Evolutionary conservation across 2,329 filamentous ascomycete species (phyloP).

Genomic region (Dichotomopilus funicola): DNA sequence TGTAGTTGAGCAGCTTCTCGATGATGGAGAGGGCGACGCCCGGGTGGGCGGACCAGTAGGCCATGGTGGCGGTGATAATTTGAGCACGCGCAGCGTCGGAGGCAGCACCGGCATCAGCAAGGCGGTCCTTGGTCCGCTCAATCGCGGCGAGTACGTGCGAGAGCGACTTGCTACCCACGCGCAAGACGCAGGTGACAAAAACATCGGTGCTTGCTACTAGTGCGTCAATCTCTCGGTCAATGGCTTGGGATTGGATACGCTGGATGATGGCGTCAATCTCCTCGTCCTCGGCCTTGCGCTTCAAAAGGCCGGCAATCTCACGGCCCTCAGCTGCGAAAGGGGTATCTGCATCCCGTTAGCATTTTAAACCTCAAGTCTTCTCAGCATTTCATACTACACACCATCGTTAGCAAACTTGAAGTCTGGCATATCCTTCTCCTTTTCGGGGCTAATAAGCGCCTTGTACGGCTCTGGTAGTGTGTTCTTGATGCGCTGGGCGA

Average conservation of each 20-base stretch:
- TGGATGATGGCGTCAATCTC: constrained; percentile 79
- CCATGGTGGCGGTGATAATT: constrained; percentile 83
- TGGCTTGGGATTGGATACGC: constrained; percentile 72
- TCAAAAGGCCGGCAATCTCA: constrained; percentile 70
- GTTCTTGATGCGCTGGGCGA: constrained; percentile 91
- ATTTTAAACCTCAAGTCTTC: not conserved
- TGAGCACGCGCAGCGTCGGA: constrained; percentile 74
- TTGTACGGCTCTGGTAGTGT: constrained; percentile 83
- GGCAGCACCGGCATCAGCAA: constrained; percentile 69
- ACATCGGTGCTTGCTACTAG: constrained; percentile 85
- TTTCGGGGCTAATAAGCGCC: constrained; percentile 73
- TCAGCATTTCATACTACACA: constrained; percentile 37
- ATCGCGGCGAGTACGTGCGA: constrained; percentile 95
- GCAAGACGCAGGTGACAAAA: constrained; percentile 89
- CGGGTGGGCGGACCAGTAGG: constrained; percentile 89
- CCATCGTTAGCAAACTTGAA: constrained; percentile 81
- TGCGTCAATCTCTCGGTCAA: constrained; percentile 65
- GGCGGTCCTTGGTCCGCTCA: constrained; percentile 84
- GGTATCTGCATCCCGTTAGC: constrained; percentile 44
- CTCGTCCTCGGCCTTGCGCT: constrained; percentile 77
- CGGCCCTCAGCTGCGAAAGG: constrained; percentile 82
- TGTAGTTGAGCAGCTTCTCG: constrained; percentile 96
- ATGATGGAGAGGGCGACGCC: constrained; percentile 88
- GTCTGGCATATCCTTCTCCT: constrained; percentile 91
- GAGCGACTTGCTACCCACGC: constrained; percentile 88